phyloP scores from a whole-genome alignment of 2,329 filamentous ascomycete species.

The Sclerotinia minor region DNA sequence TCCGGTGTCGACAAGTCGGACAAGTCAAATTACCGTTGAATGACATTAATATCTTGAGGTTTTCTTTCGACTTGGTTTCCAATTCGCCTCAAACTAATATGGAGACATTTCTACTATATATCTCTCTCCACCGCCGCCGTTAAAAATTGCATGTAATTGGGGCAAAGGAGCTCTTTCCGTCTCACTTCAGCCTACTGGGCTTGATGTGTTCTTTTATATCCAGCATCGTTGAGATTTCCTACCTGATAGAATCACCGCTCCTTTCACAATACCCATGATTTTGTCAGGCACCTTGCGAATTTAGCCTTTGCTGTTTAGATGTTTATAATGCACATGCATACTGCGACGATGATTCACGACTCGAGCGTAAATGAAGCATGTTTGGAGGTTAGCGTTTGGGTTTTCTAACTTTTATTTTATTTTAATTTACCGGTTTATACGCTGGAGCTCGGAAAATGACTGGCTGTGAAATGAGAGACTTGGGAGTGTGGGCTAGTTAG shows the following conservation, averaged over 20 bases:
- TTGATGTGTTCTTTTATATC: constrained; percentile 4
- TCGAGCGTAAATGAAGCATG: constrained; percentile 36
- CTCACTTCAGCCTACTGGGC: background rate
- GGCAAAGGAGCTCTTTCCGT: background rate
- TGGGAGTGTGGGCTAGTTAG: background rate
- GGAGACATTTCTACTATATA: constrained; percentile 23
- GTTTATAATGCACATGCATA: constrained; percentile 26
- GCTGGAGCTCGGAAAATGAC: background rate
- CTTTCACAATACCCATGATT: constrained; percentile 10
- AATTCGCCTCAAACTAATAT: constrained; percentile 20
- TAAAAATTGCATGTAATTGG: background rate
- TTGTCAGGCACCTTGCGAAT: constrained; percentile 18
- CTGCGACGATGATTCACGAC: constrained; percentile 25
- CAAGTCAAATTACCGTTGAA: background rate
- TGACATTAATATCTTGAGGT: constrained; percentile 15
- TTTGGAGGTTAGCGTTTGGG: constrained; percentile 35
- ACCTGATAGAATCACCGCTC: background rate
- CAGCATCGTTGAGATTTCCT: constrained; percentile 14
- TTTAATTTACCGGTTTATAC: constrained; percentile 6
- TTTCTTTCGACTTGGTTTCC: constrained; percentile 13
- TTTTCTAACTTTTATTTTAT: constrained; percentile 28
- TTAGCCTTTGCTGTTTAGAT: constrained; percentile 14
- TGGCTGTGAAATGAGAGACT: constrained; percentile 1
- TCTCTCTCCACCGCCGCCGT: background rate
- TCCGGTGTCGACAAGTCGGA: background rate